These are phyloP conservation scores for Colletotrichum camelliae DNA, from an alignment of 2,329 filamentous ascomycete genomes.

Conservation along the genomic window DNA sequence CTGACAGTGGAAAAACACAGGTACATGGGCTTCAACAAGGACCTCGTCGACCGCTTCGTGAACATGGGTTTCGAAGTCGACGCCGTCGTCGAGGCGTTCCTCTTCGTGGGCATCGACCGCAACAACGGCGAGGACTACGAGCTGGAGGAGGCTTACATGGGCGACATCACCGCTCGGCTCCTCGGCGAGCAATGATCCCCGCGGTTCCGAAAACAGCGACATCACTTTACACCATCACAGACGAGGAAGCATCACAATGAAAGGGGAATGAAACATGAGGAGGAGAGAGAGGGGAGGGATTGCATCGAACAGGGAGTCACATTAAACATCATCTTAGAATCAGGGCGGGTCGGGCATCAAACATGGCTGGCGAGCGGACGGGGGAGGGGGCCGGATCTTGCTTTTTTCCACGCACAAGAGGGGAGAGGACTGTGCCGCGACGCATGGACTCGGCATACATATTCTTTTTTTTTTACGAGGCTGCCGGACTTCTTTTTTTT, in stretches of 20 bases:
- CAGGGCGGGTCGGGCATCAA: not conserved
- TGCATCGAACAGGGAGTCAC: slow-evolving; percentile 13
- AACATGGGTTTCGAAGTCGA: slow-evolving; percentile 92
- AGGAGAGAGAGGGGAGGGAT: not conserved
- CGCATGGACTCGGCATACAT: not conserved
- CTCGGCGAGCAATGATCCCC: slow-evolving; percentile 71
- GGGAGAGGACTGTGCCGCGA: not conserved
- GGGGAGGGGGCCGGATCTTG: not conserved
- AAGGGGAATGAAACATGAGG: not conserved
- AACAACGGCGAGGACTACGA: slow-evolving; percentile 82
- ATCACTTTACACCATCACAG: not conserved
- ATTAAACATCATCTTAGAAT: not conserved
- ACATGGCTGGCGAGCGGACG: not conserved
- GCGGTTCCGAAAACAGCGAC: not conserved
- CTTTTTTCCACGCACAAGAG: not conserved
- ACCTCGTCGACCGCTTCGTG: slow-evolving; percentile 82
- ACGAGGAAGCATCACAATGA: not conserved
- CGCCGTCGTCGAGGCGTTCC: slow-evolving; percentile 84
- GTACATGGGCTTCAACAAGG: slow-evolving; percentile 87
- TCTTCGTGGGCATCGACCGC: slow-evolving; percentile 79
- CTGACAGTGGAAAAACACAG: slow-evolving; percentile 45
- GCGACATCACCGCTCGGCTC: slow-evolving; percentile 84
- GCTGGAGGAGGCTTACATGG: slow-evolving; percentile 89
- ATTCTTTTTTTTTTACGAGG: not conserved
- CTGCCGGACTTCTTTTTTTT: not conserved